A percentile compares a stretch with the other conserved stretches of the same genome.
These are phyloP conservation scores for Phytopythium aichiense DNA, from an alignment of 352 stramenopile species.

Conservation along the genomic window DNA sequence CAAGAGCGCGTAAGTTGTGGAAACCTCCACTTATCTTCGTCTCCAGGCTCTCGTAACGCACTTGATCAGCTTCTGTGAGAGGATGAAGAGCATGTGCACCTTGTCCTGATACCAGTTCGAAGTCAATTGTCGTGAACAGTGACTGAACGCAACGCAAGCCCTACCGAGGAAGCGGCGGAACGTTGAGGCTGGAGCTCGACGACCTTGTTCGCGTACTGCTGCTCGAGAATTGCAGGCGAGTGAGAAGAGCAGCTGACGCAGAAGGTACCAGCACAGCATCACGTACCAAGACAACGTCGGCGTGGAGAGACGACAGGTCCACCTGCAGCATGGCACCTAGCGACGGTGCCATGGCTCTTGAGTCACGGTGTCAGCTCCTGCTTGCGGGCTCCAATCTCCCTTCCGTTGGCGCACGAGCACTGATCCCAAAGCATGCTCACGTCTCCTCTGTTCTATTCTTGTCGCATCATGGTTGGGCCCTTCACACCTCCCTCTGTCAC, in stretches of 20 bases:
- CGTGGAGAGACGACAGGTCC: conserved; percentile 23
- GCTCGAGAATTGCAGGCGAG: not conserved
- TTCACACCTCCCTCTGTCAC: no score
- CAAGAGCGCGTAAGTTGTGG: not conserved
- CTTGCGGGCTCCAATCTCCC: not conserved
- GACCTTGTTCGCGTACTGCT: conserved; percentile 33
- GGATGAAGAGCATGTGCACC: conserved; percentile 32
- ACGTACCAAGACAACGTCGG: conserved; percentile 20
- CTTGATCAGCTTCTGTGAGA: conserved; percentile 33
- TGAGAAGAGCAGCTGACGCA: not conserved
- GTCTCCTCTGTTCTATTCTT: conserved; percentile 1
- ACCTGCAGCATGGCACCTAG: conserved; percentile 28
- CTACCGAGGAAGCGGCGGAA: conserved; percentile 14
- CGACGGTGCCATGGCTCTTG: conserved; percentile 13
- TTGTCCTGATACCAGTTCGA: conserved; percentile 17
- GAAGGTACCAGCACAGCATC: no score
- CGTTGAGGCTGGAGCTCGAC: conserved; percentile 25
- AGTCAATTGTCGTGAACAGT: not conserved
- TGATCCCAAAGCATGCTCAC: no score
- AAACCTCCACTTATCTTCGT: not conserved
- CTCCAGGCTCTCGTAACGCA: conserved; percentile 5
- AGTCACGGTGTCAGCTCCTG: not conserved
- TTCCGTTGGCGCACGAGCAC: not conserved
- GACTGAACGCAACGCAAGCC: not conserved
- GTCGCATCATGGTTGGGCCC: no score